Percentiles rank a stretch among this genome's conserved stretches.
Conservation (phyloP, 2,329 filamentous ascomycete species). For the Colletotrichum incanum region DNA sequence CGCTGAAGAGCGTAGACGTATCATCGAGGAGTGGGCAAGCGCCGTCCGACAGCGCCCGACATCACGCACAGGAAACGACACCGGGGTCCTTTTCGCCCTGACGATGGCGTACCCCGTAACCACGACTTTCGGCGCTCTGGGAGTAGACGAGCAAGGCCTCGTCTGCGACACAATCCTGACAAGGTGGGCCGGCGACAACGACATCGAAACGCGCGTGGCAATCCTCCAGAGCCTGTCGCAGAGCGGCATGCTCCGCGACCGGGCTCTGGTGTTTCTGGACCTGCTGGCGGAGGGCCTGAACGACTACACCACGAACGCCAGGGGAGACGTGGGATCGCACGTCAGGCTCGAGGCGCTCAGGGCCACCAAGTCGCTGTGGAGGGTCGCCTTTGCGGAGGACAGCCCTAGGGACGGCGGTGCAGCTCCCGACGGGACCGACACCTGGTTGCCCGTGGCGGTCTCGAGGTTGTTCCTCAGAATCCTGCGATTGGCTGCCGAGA, state of each 20-base stretch:
- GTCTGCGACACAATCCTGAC: conserved; percentile 63
- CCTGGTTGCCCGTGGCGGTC: conserved; percentile 51
- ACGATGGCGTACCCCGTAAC: conserved; percentile 64
- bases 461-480: conserved; percentile 63
- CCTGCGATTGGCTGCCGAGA: conserved; percentile 85
- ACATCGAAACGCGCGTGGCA: conserved; percentile 68
- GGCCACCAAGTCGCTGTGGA: conserved; percentile 78
- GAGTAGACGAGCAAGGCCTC: conserved; percentile 46
- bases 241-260: conserved; percentile 61
- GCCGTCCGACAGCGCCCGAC: conserved; percentile 55
- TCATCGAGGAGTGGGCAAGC: conserved; percentile 64
- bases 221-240: conserved; percentile 70
- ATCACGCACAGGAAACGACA: conserved; percentile 56
- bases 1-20: conserved; percentile 53
- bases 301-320: conserved; percentile 91
- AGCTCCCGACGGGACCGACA: conserved; percentile 22
- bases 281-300: conserved; percentile 76
- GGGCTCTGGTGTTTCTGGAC: conserved; percentile 58
- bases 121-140: conserved; percentile 34
- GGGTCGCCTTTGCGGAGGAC: conserved; percentile 43
- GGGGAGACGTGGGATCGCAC: conserved; percentile 91
- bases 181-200: conserved; percentile 67
- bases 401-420: background rate
- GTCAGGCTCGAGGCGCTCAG: conserved; percentile 86
- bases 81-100: conserved; percentile 69